Evolutionary conservation across 108 stramenopile genomes (phyloP).

Genomic region (Hondaea fermentalgiana): DNA sequence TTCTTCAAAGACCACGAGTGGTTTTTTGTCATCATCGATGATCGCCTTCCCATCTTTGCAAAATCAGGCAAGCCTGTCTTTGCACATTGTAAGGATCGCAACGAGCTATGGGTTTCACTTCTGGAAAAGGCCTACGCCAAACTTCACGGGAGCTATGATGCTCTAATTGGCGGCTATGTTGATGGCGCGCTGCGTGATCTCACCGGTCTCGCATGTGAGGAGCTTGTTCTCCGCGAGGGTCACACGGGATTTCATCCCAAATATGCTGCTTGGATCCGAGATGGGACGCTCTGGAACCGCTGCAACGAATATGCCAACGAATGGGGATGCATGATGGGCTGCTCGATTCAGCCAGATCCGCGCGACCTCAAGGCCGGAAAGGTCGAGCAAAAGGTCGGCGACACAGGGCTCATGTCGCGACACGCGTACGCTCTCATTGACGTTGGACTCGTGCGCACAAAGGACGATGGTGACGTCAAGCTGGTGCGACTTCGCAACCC

Average conservation of each 20-base stretch:
- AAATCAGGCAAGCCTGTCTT: not conserved
- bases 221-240: not conserved
- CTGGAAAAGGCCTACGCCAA: slow-evolving; percentile 45
- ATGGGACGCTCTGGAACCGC: slow-evolving; percentile 5
- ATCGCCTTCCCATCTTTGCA: slow-evolving; percentile 24
- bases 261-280: not conserved
- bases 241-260: not conserved
- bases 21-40: slow-evolving; percentile 30
- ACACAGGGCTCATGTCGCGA: slow-evolving; percentile 19
- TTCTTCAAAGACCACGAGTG: slow-evolving; percentile 37
- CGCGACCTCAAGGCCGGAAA: not conserved
- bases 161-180: slow-evolving; percentile 25
- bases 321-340: slow-evolving; percentile 26
- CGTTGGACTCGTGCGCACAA: not conserved
- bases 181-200: slow-evolving; percentile 34
- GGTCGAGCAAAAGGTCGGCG: not conserved
- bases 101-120: slow-evolving; percentile 41
- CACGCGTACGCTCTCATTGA: slow-evolving; percentile 31
- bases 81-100: not conserved
- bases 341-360: slow-evolving; percentile 17
- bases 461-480: not conserved
- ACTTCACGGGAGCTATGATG: slow-evolving; percentile 21
- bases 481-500: slow-evolving; percentile 35
- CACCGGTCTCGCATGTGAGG: slow-evolving; percentile 27
- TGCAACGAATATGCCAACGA: not conserved